These are phyloP conservation scores for Parathielavia hyrcaniae DNA, from an alignment of 495 filamentous ascomycete genomes.

Conservation along the genomic window DNA sequence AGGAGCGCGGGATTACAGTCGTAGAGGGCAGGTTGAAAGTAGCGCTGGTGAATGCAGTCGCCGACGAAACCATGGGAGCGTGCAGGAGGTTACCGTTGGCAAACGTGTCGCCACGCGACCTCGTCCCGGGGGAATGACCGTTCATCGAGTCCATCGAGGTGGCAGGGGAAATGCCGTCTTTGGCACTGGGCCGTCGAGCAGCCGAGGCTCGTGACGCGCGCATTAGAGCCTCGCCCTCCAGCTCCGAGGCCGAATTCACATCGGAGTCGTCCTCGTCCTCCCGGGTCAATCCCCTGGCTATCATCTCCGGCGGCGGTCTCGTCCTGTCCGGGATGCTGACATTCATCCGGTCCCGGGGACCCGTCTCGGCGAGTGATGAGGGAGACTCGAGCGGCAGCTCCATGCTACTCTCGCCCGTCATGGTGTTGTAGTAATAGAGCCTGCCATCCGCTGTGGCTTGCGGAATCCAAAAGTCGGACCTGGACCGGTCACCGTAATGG, in stretches of 20 bases:
- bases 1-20: slow-evolving; percentile 65
- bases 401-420: slow-evolving; percentile 87
- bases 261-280: slow-evolving; percentile 82
- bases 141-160: slow-evolving; percentile 87
- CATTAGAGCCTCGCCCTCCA: slow-evolving; percentile 56
- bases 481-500: slow-evolving; percentile 62
- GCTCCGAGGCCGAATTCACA: slow-evolving; percentile 73
- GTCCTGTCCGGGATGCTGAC: slow-evolving; percentile 86
- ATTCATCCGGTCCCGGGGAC: slow-evolving; percentile 80
- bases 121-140: slow-evolving; percentile 45
- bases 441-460: slow-evolving; percentile 91
- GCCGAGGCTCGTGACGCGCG: slow-evolving; percentile 43
- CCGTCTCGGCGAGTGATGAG: slow-evolving; percentile 68
- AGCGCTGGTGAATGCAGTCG: slow-evolving; percentile 61
- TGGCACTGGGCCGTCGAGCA: slow-evolving; percentile 54
- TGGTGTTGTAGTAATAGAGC: slow-evolving; percentile 96
- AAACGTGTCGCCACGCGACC: slow-evolving; percentile 43
- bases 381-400: slow-evolving; percentile 91
- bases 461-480: slow-evolving; percentile 96
- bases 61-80: slow-evolving; percentile 53
- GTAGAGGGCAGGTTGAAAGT: slow-evolving; percentile 49
- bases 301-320: slow-evolving; percentile 83
- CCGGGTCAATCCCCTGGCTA: slow-evolving; percentile 74
- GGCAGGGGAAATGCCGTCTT: slow-evolving; percentile 77
- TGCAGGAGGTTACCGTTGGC: slow-evolving; percentile 43